A percentile compares a stretch with the other conserved stretches of the same genome.
Evolutionary conservation across 805 yeast genomes (phyloP).

Genomic region (Phaffomyces thermotolerans): DNA sequence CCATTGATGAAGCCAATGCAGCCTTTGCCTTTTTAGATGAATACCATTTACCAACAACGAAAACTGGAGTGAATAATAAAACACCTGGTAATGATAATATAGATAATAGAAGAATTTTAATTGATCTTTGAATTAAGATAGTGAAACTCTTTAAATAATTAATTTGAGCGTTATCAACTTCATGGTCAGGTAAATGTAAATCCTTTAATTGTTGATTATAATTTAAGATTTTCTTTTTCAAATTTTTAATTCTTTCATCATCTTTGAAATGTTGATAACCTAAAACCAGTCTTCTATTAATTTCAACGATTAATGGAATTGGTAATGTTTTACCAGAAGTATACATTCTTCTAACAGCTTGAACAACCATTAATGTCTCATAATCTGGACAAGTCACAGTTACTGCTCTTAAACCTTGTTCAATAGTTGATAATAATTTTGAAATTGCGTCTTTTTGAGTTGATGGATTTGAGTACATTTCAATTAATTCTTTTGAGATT

Average conservation of each 20-base stretch:
- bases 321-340: constrained; percentile 71
- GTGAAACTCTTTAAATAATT: constrained; percentile 43
- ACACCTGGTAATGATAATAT: constrained; percentile 82
- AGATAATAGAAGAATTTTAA: constrained; percentile 49
- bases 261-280: constrained; percentile 74
- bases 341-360: constrained; percentile 87
- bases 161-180: constrained; percentile 45
- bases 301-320: constrained; percentile 77
- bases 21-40: constrained; percentile 65
- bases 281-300: constrained; percentile 77
- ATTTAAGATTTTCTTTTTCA: constrained; percentile 55
- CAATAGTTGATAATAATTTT: constrained; percentile 61
- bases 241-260: constrained; percentile 54
- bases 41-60: constrained; percentile 65
- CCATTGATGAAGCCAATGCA: constrained; percentile 82
- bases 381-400: constrained; percentile 91
- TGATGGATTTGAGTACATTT: constrained; percentile 54
- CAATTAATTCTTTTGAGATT: constrained; percentile 53
- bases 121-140: constrained; percentile 49
- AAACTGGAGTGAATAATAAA: constrained; percentile 81
- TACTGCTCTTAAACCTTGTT: constrained; percentile 75
- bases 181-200: constrained; percentile 50
- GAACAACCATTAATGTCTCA: constrained; percentile 90
- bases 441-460: constrained; percentile 66
- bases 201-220: constrained; percentile 63